Evolutionary conservation across 2,329 filamentous ascomycete species (phyloP).

Genomic region (Basipetospora sp.): DNA sequence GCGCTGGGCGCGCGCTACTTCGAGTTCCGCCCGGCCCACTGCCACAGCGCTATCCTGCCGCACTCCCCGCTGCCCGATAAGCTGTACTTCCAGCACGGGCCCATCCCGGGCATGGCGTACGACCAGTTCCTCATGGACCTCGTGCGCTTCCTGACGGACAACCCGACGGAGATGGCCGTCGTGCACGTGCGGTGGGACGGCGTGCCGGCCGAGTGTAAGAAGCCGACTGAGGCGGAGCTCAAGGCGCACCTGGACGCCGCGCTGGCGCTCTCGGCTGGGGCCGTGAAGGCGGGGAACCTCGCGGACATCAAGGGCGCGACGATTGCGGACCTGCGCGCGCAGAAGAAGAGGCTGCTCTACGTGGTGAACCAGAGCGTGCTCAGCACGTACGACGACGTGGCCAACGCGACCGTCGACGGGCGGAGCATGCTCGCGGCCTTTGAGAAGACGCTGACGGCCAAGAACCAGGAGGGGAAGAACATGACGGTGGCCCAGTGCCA

Average conservation of each 20-base stretch:
- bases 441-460: constrained; percentile 16
- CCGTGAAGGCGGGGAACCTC: constrained; percentile 16
- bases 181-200: constrained; percentile 36
- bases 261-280: constrained; percentile 14
- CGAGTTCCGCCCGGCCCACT: constrained; percentile 34
- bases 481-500: constrained; percentile 33
- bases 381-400: constrained; percentile 25
- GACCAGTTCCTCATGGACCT: constrained; percentile 25
- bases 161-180: constrained; percentile 31
- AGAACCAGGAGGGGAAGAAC: constrained; percentile 18
- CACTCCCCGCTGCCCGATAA: constrained; percentile 25
- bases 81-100: constrained; percentile 35
- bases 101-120: constrained; percentile 35
- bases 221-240: constrained; percentile 26
- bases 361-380: constrained; percentile 23
- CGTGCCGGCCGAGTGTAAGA: constrained; percentile 29
- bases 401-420: constrained; percentile 26
- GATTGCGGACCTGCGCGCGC: constrained; percentile 20
- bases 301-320: constrained; percentile 19
- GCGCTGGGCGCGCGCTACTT: constrained; percentile 34
- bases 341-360: constrained; percentile 23
- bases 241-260: constrained; percentile 21
- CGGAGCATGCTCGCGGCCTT: constrained; percentile 24
- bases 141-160: constrained; percentile 24
- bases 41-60: constrained; percentile 25